A percentile compares a stretch with the other conserved stretches of the same genome.
Conservation (phyloP, 2,329 filamentous ascomycete species). For the Trichoderma semiorbis region DNA sequence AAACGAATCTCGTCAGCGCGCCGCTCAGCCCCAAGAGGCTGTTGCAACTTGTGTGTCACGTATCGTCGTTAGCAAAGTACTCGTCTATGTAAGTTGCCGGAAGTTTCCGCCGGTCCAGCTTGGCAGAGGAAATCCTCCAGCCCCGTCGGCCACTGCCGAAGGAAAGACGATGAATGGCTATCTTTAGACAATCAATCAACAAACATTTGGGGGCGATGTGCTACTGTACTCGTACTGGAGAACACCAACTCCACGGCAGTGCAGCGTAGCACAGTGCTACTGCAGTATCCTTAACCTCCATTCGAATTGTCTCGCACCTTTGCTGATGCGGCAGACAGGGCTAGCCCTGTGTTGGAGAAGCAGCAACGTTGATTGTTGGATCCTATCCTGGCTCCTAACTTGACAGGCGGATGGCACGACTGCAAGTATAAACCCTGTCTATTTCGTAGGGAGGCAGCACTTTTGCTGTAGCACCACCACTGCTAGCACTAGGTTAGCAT, state of each 20-base stretch:
- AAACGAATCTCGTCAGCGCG: neutral
- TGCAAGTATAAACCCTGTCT: neutral
- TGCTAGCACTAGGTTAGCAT: neutral
- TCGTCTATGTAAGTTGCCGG: neutral
- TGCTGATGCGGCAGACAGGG: neutral
- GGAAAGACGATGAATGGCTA: neutral
- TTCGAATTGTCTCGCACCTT: neutral
- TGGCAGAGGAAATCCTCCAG: neutral
- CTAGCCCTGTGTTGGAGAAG: conserved; percentile 5
- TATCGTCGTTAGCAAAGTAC: neutral
- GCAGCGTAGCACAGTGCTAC: neutral
- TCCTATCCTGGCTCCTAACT: neutral
- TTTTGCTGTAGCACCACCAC: neutral
- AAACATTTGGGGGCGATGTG: neutral
- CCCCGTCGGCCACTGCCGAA: conserved; percentile 1
- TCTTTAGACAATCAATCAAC: neutral
- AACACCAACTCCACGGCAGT: neutral
- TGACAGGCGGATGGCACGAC: neutral
- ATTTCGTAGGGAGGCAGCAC: neutral
- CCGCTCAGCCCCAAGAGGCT: neutral
- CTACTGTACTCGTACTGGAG: neutral
- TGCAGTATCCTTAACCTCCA: neutral
- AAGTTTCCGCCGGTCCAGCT: conserved; percentile 3
- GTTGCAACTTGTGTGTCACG: conserved; percentile 7
- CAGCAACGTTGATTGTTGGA: neutral